Base-by-base conservation (phyloP, 495 filamentous ascomycete species). In the Penicillium lagena region DNA sequence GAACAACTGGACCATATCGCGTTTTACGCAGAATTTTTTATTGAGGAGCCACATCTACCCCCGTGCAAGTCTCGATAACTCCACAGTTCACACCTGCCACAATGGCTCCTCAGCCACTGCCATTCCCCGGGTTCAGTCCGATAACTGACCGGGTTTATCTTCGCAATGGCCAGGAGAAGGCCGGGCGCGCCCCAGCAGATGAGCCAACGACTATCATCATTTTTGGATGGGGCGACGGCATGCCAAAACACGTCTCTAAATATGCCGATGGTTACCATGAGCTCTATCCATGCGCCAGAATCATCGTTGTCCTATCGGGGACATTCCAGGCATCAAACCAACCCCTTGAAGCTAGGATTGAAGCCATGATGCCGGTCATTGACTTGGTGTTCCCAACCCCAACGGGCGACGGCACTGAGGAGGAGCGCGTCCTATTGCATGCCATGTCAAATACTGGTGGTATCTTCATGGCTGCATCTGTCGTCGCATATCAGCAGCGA, bases 151-250 rank as follows among this genome's bases (percentile, higher is more conserved):
- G 58, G 2, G 51, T 60, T 12, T 60, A 58, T 37, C 46, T 60
- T 37, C 58, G 58, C 46, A 43, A 58, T 39, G 58, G 45, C 12
- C 46, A 50, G 12, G 51, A 55, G 29, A 58, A 48, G 13, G 35
- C 47, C 41, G 44, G 43, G 7, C 46, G 51, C 3, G 38, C 40
- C 9, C 42, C 55, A 12, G 43, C 51, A 7, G 28, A 58, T 14
- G 49, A 60, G 30, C 58, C 58, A 37, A 60, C 58, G 11, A 58
- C 58, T 6, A 58, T 60, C 34, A 14, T 60, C 12, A 62, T 79
- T 29, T 78, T 72, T 47, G 69, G 71, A 55, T 80, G 77, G 77
- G 77, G 77, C 42, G 76, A 80, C 45, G 74, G 69, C 14, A 58
- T 49, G 13, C 71, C 75, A 0, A 76, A 76, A 39, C 56, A 77